A percentile compares a stretch with the other conserved stretches of the same genome.
Conservation (phyloP, 768 basidiomycete genomes). For the Mrakia frigida region DNA sequence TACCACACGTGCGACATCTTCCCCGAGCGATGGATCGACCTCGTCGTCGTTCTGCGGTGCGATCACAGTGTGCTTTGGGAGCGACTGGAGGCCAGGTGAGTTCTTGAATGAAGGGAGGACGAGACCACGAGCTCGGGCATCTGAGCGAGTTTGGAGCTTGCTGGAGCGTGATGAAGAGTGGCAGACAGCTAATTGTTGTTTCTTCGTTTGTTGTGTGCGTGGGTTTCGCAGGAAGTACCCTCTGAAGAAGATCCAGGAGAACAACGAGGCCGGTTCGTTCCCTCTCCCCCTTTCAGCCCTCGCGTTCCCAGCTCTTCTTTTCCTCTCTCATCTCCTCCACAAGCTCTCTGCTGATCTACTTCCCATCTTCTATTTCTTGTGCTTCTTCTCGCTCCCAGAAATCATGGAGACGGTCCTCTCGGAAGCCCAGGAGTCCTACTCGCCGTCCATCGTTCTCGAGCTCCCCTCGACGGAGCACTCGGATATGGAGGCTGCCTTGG, state of each 20-base stretch:
- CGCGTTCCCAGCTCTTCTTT: not conserved
- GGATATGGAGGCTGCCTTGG: conserved; percentile 81
- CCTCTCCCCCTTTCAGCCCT: not conserved
- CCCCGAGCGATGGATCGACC: conserved; percentile 93
- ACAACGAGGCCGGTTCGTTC: conserved; percentile 66
- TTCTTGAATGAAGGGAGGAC: not conserved
- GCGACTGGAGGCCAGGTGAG: conserved; percentile 80
- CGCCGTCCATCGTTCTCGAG: conserved; percentile 78
- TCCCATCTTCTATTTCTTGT: not conserved
- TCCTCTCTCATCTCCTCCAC: not conserved
- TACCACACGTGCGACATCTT: conserved; percentile 93
- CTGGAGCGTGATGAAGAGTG: no score
- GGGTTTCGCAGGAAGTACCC: conserved; percentile 62
- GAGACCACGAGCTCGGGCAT: no score
- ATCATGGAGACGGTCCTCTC: conserved; percentile 90
- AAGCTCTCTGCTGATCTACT: not conserved
- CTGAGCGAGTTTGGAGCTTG: not conserved
- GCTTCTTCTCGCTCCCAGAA: conserved; percentile 50
- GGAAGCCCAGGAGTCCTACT: conserved; percentile 82
- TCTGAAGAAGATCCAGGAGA: conserved; percentile 92
- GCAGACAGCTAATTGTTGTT: not conserved
- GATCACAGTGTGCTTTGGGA: conserved; percentile 84
- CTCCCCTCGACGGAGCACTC: conserved; percentile 63
- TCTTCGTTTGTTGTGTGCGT: not conserved
- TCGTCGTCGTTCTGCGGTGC: conserved; percentile 87